Base-by-base conservation (phyloP, 129 eudicot genomes). In the Chrysanthemum makinoi region DNA sequence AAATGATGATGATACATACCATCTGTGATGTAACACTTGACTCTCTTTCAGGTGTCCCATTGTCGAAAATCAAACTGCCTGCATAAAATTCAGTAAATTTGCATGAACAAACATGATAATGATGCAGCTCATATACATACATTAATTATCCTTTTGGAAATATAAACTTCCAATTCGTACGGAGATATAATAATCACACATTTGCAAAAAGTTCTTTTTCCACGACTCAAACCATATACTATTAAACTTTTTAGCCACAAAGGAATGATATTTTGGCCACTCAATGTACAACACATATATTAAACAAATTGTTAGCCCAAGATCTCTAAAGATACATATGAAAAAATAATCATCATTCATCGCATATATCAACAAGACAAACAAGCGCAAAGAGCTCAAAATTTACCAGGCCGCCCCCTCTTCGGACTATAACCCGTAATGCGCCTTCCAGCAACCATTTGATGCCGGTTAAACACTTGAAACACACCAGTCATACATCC, bases 401-500 rank as follows among this genome's bases (percentile, higher is more conserved):
- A 17, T 33, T 73, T 88, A 91, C 93, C 90, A 63, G 87, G 65
- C 76, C 79, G 80, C 2, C 62, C 80, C 60, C 80, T 84, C 60
- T 75, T 84, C 2, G 84, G 80, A 66, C 17, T 79, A 64, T 81
- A 87, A 28, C 86, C 85, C 26, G 75, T 50, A 20, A 76, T 50
- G 20, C 85, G 86, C 80, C 83, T 83, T 64, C 86, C 71, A 15
- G 92, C 62, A n/a, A 86, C 54, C 1, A 86, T 69, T 20, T 84
- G 83, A 10, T 86, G 85, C 3, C 95, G 91, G 67, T 88, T 95
- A 54, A 91, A 89, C 69, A 92, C 64, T 24, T 92, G 95, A 69
- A 92, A 86, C 12, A 89, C 86, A 22, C 96, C 96, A 16, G 84
- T 87, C 85, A 83, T 80, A 69, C 95, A 92, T 77, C 98, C 91